Evolutionary conservation across 2,329 filamentous ascomycete genomes (phyloP), one percentile per base, ranked within the genome.

Genomic region (Lecanicillium sp.): DNA sequence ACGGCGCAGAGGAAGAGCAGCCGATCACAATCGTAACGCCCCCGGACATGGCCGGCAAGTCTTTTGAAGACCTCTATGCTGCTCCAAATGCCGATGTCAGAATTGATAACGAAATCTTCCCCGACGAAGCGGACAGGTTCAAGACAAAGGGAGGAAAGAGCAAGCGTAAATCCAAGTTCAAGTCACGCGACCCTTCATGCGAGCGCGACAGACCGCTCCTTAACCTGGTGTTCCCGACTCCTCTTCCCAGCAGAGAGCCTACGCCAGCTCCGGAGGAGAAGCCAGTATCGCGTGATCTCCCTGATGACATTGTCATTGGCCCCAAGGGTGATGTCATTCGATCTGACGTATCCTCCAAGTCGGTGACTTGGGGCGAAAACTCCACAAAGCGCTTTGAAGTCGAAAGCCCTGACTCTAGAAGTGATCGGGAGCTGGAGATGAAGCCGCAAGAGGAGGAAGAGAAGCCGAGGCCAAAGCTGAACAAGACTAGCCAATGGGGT

Each of bases 331-430:
- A 74, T 37, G 52, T 65, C 27, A 52, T 68, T 10, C 57, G 65
- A 41, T 59, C 58, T 37, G 56, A 63, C 17, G 22, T 25, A 11
- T 62, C 67, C 6, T 65, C 73, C 6, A 81, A 80, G 48, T 69
- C 62, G 30, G 79, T 83, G 4, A 78, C 69, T 11, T 83, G 77
- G 79, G 79, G 77, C 10, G 65, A 79, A 43, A 79, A 80, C 45
- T 68, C 79, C 51, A 81, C 72, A 4, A 77, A 81, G 53, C 72
- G 76, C 43, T 83, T 77, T 44, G 74, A 80, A 35, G 67, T 74
- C 10, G 74, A 77, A 42, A 80, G 71, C 37, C 73, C 78, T 6
- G 72, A 74, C 32, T 49, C 49, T n/a, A 59, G 52, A 44, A 58
- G 50, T 37, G 53, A 57, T 33, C 44, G 45, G 9, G 59, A 61